Percentiles rank a stretch among this genome's conserved stretches.
Evolutionary conservation across 129 eudicot species (phyloP).

Genomic region (Pseudognaphalium luteoalbum): DNA sequence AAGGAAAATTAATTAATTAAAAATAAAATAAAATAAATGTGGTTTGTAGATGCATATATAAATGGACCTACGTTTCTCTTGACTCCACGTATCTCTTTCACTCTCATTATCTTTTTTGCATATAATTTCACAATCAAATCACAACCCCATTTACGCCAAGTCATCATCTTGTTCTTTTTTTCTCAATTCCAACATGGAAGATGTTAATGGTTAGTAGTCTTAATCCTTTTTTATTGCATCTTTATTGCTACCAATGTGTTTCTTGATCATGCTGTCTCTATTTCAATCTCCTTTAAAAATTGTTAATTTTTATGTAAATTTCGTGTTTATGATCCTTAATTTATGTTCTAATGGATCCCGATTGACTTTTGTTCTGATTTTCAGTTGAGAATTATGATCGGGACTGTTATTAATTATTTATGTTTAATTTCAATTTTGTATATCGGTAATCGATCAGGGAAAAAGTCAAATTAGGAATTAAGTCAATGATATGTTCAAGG

Average conservation of each 20-base stretch:
- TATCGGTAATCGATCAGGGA: slow-evolving; percentile 14
- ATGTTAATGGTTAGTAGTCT: slow-evolving; percentile 32
- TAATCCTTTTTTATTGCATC: not conserved
- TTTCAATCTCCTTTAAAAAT: slow-evolving; percentile 11
- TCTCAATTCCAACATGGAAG: slow-evolving; percentile 27
- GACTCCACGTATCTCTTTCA: slow-evolving; percentile 21
- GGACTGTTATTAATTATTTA: not conserved
- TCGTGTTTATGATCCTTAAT: slow-evolving; percentile 13
- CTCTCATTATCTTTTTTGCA: slow-evolving; percentile 8
- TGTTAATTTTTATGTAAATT: not conserved
- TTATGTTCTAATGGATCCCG: not conserved
- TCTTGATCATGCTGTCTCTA: not conserved
- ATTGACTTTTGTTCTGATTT: not conserved
- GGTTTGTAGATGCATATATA: not conserved
- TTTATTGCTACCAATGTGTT: slow-evolving; percentile 11
- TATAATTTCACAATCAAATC: slow-evolving; percentile 4
- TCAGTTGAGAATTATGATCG: not conserved
- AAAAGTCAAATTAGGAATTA: slow-evolving; percentile 9
- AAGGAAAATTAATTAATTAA: no score
- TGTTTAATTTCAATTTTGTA: not conserved
- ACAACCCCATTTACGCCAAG: slow-evolving; percentile 11
- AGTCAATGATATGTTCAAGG: not conserved
- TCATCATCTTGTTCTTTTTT: slow-evolving; percentile 6
- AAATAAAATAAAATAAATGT: not conserved
- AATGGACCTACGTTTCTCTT: not conserved